Base-by-base conservation (phyloP, 2,329 filamentous ascomycete genomes). In the Monascus ruber region DNA sequence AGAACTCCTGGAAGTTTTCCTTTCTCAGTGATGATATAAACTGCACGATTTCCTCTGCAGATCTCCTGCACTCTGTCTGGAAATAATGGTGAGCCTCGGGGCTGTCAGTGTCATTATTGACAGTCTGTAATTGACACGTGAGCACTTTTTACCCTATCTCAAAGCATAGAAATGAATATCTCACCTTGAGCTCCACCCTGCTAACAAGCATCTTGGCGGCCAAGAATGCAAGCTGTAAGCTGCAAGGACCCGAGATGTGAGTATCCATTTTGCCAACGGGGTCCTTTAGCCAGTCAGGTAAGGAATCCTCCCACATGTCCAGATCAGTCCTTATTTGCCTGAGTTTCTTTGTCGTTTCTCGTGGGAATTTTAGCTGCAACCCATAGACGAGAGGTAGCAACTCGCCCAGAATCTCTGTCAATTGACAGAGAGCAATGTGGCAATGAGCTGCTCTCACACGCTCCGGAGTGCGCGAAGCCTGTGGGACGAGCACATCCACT, bases 361-460 rank as follows among this genome's bases (percentile, higher is more conserved):
- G 63, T 24, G 63, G 52, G 8, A 59, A 55, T 36, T 63, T 66
- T 9, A 56, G 59, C 33, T 68, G 65, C 6, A 69, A 49, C 17
- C 63, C 64, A 41, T 69, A 69, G 28, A 69, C 65, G 5, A 69
- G 56, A 1, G 66, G 66, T 8, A 69, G 52, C 2, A 69, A 48
- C 37, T 69, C 66, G 5, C 66, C 66, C 26, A 69, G 48, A 5
- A 65, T 67, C 42, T 69, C 66, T 3, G 65, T 68, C 40, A 76
- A 55, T 8, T 58, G 63, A 47, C 73, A 76, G 4, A 76, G 58
- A 17, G 71, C 65, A 31, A 74, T 65, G 41, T 74, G 74, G 33
- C 70, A 72, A 35, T 68, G 64, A 1, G 69, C 68, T 9, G 70
- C 66, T 34, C 60, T 54, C 39, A 64, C 54, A 49, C 66, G 58